phyloP scores from a whole-genome alignment of 164 flowering plant species.

The Euptelea pleiosperma region DNA sequence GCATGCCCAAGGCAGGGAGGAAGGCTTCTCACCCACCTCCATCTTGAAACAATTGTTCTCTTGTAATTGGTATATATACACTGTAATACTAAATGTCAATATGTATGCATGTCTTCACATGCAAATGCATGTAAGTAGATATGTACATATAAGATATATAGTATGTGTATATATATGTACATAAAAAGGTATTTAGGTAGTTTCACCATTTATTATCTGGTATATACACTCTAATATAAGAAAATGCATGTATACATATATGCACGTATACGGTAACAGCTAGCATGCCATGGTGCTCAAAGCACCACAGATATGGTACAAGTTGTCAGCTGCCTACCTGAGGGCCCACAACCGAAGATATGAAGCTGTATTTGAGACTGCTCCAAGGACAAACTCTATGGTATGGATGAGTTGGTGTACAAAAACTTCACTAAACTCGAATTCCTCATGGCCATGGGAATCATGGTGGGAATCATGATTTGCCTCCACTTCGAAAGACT shows the following conservation, averaged over 20 bases:
- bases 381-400: slow-evolving; percentile 95
- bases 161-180: no score
- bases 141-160: no score
- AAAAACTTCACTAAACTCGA: slow-evolving; percentile 93
- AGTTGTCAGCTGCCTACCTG: slow-evolving; percentile 43
- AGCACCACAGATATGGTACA: not conserved
- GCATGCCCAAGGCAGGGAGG: not conserved
- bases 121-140: not conserved
- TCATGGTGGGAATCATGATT: no score
- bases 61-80: no score
- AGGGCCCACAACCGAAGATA: slow-evolving; percentile 98
- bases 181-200: no score
- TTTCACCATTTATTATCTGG: no score
- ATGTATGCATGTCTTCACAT: not conserved
- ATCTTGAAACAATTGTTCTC: not conserved
- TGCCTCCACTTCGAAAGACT: slow-evolving; percentile 52
- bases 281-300: not conserved
- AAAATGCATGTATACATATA: no score
- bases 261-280: no score
- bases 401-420: slow-evolving; percentile 98
- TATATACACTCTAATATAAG: no score
- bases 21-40: not conserved
- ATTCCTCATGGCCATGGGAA: slow-evolving; percentile 82
- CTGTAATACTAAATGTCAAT: not conserved
- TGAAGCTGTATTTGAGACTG: slow-evolving; percentile 98